Base-by-base conservation (phyloP, 306 rosid species). In the Rosa lucieae region DNA sequence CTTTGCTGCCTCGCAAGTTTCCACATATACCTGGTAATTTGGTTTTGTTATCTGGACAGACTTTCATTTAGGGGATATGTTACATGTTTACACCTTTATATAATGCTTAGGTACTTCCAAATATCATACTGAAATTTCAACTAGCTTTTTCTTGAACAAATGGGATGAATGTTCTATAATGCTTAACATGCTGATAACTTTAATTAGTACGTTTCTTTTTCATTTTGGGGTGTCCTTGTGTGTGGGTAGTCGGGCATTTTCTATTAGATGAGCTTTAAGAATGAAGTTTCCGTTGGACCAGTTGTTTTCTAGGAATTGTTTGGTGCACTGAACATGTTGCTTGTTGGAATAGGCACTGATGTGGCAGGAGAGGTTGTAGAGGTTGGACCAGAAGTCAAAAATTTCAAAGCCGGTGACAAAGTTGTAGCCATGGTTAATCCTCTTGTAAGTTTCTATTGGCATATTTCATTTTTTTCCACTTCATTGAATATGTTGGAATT, bases 21-120 rank as follows among this genome's bases (percentile, higher is more conserved):
- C 97, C 97, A n/a, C 78, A 87, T 56, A 90, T 90, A 78, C 98
- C 98, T 2, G 86, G 97, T 92, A 87, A 51, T 72, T 74, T 67
- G 35, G 23, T 63, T 46, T 65, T 53, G 15, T 51, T 59, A 26
- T 32, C 32, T 3, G 8, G 8, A 37, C 21, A 5, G 47, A 11
- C 21, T 35, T 1, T 6, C 3, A 1, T 15, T 1, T 35, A 9
- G 23, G 59, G 70, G 43, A 4, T 10, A 32, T 8, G 0, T 76
- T 63, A n/a, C 20, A 5, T 61, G 55, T 44, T 44, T 21, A 21
- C 21, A 4, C 8, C 35, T 68, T 47, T 68, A 4, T 11, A 44
- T 39, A 39, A 39, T 44, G 39, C 74, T 6, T 6, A 39, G 10
- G 46, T 40, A n/a, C 23, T 29, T 6, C 1, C 10, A 18, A 32